Percentiles rank a stretch among this genome's conserved stretches.
phyloP scores from a whole-genome alignment of 2,329 filamentous ascomycete genomes.

The Penicillium sclerotiorum region DNA sequence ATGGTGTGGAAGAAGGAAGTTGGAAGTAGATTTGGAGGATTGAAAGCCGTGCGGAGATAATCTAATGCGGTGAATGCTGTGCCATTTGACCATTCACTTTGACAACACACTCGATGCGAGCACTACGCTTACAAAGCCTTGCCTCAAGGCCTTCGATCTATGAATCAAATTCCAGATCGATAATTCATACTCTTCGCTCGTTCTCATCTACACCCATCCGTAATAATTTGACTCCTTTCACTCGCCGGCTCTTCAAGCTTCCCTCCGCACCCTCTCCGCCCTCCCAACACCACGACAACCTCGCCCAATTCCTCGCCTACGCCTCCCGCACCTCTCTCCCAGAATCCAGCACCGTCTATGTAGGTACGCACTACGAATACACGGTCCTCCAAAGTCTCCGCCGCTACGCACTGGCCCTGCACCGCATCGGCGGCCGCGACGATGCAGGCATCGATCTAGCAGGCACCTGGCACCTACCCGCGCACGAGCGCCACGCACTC shows the following conservation, averaged over 20 bases:
- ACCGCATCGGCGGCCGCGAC: constrained; percentile 48
- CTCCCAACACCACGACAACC: constrained; percentile 39
- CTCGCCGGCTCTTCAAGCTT: constrained; percentile 40
- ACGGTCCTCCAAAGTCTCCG: constrained; percentile 44
- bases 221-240: constrained; percentile 30
- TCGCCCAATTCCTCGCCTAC: constrained; percentile 45
- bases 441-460: constrained; percentile 52
- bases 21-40: constrained; percentile 10
- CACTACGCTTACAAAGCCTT: constrained; percentile 18
- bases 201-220: constrained; percentile 17
- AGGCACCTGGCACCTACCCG: constrained; percentile 48
- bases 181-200: not conserved
- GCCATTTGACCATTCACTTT: constrained; percentile 5
- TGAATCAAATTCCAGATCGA: not conserved
- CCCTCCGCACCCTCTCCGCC: constrained; percentile 37
- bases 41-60: constrained; percentile 29
- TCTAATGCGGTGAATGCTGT: constrained; percentile 25
- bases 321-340: constrained; percentile 42
- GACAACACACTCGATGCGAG: constrained; percentile 23
- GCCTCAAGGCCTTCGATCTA: constrained; percentile 5
- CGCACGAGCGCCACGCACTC: constrained; percentile 34
- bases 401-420: constrained; percentile 42
- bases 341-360: constrained; percentile 42
- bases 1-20: not conserved
- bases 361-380: constrained; percentile 53